Conservation (phyloP, 345 rosid genomes). For the Eucalyptus sideroxylon region DNA sequence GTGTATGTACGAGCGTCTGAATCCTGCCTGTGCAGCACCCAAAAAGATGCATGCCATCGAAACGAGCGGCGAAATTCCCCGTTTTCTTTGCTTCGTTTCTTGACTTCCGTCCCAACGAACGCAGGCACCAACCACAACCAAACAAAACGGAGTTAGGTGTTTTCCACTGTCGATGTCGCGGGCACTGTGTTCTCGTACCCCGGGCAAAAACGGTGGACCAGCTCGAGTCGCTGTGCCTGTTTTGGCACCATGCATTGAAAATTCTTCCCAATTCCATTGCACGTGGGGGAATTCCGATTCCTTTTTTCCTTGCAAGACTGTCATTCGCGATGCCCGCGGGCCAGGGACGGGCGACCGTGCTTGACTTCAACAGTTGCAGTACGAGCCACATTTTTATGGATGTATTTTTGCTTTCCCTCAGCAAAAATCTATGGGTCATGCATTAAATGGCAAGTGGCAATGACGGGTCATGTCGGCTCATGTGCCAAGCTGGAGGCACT, state of each 20-base stretch:
- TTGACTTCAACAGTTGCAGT: neutral
- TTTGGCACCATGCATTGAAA: neutral
- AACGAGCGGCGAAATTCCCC: neutral
- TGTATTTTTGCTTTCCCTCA: neutral
- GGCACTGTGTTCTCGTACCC: neutral
- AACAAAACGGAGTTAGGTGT: neutral
- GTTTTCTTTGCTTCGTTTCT: neutral
- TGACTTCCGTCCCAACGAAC: neutral
- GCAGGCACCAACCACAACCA: neutral
- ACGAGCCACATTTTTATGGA: neutral
- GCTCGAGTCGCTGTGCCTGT: neutral
- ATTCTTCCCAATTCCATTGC: neutral
- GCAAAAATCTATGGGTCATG: neutral
- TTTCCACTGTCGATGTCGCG: neutral
- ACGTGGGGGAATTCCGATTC: neutral
- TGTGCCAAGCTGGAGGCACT: neutral
- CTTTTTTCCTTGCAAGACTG: neutral
- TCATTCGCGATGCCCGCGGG: neutral
- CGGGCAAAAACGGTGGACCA: neutral
- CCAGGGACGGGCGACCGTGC: neutral
- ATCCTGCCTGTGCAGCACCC: neutral
- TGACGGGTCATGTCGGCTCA: rapidly evolving
- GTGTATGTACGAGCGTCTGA: neutral
- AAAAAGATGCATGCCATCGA: neutral
- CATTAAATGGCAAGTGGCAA: neutral